phyloP scores from a whole-genome alignment of 2,329 filamentous ascomycete genomes.

The Niveomyces coronatus region DNA sequence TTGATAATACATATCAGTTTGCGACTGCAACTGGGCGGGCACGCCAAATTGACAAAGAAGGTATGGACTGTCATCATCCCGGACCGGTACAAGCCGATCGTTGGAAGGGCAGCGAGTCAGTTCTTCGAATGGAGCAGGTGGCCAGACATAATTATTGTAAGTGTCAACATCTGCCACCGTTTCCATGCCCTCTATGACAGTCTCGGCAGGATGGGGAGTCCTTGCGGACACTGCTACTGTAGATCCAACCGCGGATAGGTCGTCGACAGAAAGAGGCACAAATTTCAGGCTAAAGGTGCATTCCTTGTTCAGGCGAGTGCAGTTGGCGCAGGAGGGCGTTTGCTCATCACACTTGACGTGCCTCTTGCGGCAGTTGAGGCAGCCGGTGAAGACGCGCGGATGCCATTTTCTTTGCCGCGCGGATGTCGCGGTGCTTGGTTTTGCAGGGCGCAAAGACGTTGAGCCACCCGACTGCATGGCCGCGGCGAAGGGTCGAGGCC shows the following conservation, averaged over 20 bases:
- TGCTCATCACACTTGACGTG: conserved; percentile 20
- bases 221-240: conserved; percentile 16
- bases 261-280: conserved; percentile 10
- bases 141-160: too few relatives aligned
- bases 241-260: conserved; percentile 12
- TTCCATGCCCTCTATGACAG: not conserved
- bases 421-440: not conserved
- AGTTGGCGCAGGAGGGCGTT: conserved; percentile 27
- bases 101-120: too few relatives aligned
- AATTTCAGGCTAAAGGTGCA: conserved; percentile 14
- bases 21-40: conserved; percentile 1
- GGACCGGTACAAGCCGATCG: too few relatives aligned
- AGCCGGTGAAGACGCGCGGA: conserved; percentile 30
- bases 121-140: too few relatives aligned
- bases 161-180: too few relatives aligned
- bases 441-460: not conserved
- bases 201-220: not conserved
- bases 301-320: conserved; percentile 18
- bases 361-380: conserved; percentile 27
- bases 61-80: too few relatives aligned
- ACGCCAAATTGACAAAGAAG: not conserved
- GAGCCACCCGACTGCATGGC: too few relatives aligned
- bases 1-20: conserved; percentile 22
- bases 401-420: conserved; percentile 21
- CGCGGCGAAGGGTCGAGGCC: too few relatives aligned